These are phyloP conservation scores for Fomitopsis palustris DNA, from an alignment of 1,284 basidiomycete species.

Conservation along the genomic window DNA sequence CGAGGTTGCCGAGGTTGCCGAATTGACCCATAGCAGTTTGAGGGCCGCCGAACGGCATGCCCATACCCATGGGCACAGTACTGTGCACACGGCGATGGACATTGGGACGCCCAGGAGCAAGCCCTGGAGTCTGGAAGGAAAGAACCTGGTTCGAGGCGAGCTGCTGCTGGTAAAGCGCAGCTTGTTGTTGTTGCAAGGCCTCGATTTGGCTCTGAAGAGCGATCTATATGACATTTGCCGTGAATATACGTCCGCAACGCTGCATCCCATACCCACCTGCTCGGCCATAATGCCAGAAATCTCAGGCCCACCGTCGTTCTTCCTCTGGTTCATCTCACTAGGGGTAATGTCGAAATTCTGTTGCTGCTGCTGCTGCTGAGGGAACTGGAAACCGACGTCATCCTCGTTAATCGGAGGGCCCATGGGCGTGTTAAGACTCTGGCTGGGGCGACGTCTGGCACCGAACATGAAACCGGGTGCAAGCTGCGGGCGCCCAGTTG, in stretches of 20 bases:
- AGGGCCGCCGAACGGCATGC: slow-evolving; percentile 40
- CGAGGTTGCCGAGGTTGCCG: slow-evolving; percentile 50
- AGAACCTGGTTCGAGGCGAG: slow-evolving; percentile 74
- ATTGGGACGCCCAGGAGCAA: slow-evolving; percentile 56
- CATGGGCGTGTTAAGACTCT: slow-evolving; percentile 44
- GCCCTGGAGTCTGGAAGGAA: slow-evolving; percentile 66
- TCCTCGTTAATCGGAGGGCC: slow-evolving; percentile 78
- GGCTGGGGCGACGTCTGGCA: slow-evolving; percentile 54
- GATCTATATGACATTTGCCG: slow-evolving; percentile 49
- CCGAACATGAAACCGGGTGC: slow-evolving; percentile 90
- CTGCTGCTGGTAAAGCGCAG: slow-evolving; percentile 84
- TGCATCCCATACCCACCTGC: slow-evolving; percentile 51
- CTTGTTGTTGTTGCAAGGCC: slow-evolving; percentile 85
- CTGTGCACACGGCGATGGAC: slow-evolving; percentile 90
- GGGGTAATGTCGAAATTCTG: slow-evolving; percentile 26
- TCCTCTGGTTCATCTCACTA: slow-evolving; percentile 45
- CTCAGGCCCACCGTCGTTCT: slow-evolving; percentile 64
- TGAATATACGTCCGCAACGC: not conserved
- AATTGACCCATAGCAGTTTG: slow-evolving; percentile 70
- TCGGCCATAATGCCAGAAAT: slow-evolving; percentile 86
- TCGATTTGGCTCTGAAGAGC: slow-evolving; percentile 90
- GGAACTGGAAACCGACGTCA: slow-evolving; percentile 77
- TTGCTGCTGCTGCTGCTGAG: slow-evolving; percentile 53
- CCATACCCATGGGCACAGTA: slow-evolving; percentile 63
- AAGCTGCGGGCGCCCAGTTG: slow-evolving; percentile 83